Evolutionary conservation across 2,329 filamentous ascomycete species (phyloP).

Genomic region (Colletotrichum costaricense): DNA sequence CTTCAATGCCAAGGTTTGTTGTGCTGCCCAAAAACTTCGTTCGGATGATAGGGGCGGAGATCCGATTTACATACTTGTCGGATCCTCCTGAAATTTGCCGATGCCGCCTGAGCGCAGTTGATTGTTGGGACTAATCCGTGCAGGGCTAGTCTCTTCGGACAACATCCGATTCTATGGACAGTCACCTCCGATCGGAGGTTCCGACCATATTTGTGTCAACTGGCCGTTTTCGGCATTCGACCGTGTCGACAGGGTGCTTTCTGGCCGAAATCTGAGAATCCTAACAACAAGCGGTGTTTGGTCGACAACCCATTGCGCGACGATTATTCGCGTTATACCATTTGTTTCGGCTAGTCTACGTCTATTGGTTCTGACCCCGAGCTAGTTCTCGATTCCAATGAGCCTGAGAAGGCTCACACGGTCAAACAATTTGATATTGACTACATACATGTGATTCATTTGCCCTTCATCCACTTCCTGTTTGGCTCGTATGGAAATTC

Average conservation of each 20-base stretch:
- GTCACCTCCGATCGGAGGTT: background rate
- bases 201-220: background rate
- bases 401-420: too few species aligned
- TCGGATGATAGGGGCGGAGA: constrained; percentile 2
- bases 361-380: too few species aligned
- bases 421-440: background rate
- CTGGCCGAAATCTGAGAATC: background rate
- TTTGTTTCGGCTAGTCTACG: too few species aligned
- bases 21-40: background rate
- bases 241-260: background rate
- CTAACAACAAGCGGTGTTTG: background rate
- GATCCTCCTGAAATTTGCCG: background rate
- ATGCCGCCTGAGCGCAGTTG: background rate
- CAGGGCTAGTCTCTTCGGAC: background rate
- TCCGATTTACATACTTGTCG: constrained; percentile 22
- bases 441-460: background rate
- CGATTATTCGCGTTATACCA: background rate
- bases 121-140: background rate
- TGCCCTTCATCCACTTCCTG: constrained; percentile 34
- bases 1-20: background rate
- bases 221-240: background rate
- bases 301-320: background rate
- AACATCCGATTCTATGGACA: background rate
- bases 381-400: too few species aligned
- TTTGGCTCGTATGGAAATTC: constrained; percentile 51